Base-by-base conservation (phyloP, 495 filamentous ascomycete genomes). In the Pseudevernia furfuracea region DNA sequence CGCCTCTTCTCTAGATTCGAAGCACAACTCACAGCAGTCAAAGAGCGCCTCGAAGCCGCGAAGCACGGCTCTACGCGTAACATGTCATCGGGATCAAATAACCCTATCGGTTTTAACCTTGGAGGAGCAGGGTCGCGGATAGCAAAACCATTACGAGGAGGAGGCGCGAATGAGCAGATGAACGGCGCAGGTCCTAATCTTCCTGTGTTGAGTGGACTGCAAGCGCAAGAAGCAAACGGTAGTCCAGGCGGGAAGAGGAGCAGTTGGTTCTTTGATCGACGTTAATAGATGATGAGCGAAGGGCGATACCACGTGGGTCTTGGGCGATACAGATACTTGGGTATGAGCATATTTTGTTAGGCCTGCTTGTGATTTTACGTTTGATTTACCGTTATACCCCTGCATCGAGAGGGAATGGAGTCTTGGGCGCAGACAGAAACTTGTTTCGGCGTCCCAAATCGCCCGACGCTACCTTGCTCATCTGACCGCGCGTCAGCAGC, bases 81-180 rank as follows among this genome's bases (percentile, higher is more conserved):
- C 59, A 81, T 96, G 38, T 83, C 86, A 62, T 82, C 84, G 52
- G 75, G 82, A 17, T 81, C 86, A 57, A 82, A 82, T 60, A 74
- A 81, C 63, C 73, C 75, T 66, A 82, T 82, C 65, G 84, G 84
- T 67, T 92, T 95, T 76, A 90, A 80, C 74, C 89, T 94, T 72
- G 83, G 83, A 62, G 83, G 84, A 64, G 81, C 80, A 30, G 87
- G 88, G 46, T 91, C 89, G 66, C 82, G 93, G 68, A 97, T 98
- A 71, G 94, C 93, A 60, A 98, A 98, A 76, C 94, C 94, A n/a
- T 81, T 98, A 28, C 85, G 94, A 64, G 94, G 94, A 55, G 94
- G 93, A 63, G 94, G 94, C 38, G 84, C 81, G 52, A 59, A 46
- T 21, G 70, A 72, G 41, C 70, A 69, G 34, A 61, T 69, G 59